Evolutionary conservation across 768 basidiomycete species (phyloP).

Genomic region (Tulasnella sp.): DNA sequence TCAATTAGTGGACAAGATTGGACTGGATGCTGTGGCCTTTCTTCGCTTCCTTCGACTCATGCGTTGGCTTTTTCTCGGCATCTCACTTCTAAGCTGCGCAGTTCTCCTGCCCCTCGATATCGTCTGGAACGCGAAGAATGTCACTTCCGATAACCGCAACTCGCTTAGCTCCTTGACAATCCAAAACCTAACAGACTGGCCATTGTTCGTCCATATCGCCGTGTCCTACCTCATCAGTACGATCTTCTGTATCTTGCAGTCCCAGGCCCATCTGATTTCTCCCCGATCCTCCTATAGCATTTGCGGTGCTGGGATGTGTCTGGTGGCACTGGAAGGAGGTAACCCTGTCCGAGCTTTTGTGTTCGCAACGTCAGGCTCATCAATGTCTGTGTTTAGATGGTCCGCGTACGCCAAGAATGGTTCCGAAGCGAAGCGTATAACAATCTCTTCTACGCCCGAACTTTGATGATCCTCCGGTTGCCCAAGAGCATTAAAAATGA

Average conservation of each 20-base stretch:
- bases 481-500: slow-evolving; percentile 75
- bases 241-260: slow-evolving; percentile 1
- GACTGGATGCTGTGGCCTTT: slow-evolving; percentile 87
- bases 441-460: slow-evolving; percentile 86
- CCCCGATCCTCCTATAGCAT: slow-evolving; percentile 23
- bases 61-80: slow-evolving; percentile 54
- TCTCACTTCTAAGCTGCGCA: slow-evolving; percentile 53
- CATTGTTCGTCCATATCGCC: slow-evolving; percentile 76
- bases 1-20: slow-evolving; percentile 78
- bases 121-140: slow-evolving; percentile 64
- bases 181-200: slow-evolving; percentile 50
- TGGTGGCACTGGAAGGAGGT: slow-evolving; percentile 56
- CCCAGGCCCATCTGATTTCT: slow-evolving; percentile 17
- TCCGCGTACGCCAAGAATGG: slow-evolving; percentile 71
- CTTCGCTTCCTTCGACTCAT: slow-evolving; percentile 84
- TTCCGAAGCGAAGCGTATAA: slow-evolving; percentile 57
- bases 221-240: slow-evolving; percentile 68
- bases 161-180: slow-evolving; percentile 75
- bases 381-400: slow-evolving; percentile 35
- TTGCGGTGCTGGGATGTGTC: slow-evolving; percentile 56
- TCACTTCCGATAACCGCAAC: slow-evolving; percentile 37
- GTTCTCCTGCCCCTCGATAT: slow-evolving; percentile 82
- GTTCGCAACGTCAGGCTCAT: too few species aligned
- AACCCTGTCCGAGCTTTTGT: not conserved
- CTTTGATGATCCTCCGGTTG: slow-evolving; percentile 70